Conservation (phyloP, 1,284 basidiomycete genomes). For the Takashimella koratensis region DNA sequence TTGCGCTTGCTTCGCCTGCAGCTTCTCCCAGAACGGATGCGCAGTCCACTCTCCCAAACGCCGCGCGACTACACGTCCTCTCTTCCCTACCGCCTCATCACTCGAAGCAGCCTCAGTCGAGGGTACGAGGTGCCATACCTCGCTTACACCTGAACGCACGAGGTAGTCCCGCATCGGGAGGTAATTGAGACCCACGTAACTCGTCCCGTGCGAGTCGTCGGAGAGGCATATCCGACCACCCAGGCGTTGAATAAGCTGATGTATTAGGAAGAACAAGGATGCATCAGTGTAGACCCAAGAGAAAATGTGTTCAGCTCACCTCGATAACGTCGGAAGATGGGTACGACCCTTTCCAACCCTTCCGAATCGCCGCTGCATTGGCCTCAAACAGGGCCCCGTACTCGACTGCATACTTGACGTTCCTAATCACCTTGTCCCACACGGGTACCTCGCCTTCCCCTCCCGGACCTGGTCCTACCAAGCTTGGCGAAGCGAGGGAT, state of each 20-base stretch:
- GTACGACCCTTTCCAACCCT: conserved; percentile 82
- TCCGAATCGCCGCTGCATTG: conserved; percentile 88
- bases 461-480: too few species aligned
- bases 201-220: conserved; percentile 91
- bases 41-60: conserved; percentile 19
- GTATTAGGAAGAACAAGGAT: conserved; percentile 2
- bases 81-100: conserved; percentile 52
- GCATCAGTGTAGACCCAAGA: not conserved
- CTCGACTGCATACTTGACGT: conserved; percentile 65
- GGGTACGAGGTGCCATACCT: conserved; percentile 64
- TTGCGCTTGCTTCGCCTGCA: not conserved
- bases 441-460: conserved; percentile 55
- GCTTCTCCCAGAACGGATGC: conserved; percentile 28
- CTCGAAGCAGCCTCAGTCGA: conserved; percentile 11
- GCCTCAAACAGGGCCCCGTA: conserved; percentile 94
- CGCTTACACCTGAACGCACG: conserved; percentile 57
- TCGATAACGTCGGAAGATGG: conserved; percentile 72
- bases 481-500: conserved; percentile 43
- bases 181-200: conserved; percentile 86
- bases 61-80: conserved; percentile 30
- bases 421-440: conserved; percentile 67
- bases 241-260: conserved; percentile 63
- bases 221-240: conserved; percentile 80
- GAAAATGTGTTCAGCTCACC: conserved; percentile 52
- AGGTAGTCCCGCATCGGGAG: conserved; percentile 65